phyloP scores from a whole-genome alignment of 2,329 filamentous ascomycete species.

The Conoideocrella luteorostrata region DNA sequence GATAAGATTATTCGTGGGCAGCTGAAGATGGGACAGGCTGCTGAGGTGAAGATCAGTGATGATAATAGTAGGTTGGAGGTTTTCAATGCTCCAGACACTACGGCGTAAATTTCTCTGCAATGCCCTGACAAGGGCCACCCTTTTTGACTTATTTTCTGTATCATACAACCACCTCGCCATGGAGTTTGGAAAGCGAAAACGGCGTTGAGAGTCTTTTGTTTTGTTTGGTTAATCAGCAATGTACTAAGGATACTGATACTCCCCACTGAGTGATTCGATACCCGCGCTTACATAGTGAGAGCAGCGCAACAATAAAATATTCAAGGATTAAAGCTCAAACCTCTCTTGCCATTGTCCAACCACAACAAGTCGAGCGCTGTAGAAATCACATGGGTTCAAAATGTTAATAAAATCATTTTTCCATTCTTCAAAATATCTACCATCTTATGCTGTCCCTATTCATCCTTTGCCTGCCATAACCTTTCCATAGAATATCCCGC shows the following conservation, averaged over 20 bases:
- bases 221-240: too few species aligned
- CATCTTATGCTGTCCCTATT: too few species aligned
- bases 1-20: slow-evolving; percentile 87
- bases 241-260: not conserved
- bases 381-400: too few species aligned
- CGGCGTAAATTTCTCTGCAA: not conserved
- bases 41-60: slow-evolving; percentile 61
- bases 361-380: too few species aligned
- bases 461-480: too few species aligned
- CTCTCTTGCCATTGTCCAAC: too few species aligned
- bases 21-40: slow-evolving; percentile 68
- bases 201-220: too few species aligned
- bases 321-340: not conserved
- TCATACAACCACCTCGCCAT: not conserved
- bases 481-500: too few species aligned
- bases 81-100: slow-evolving; percentile 14
- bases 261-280: not conserved
- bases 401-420: too few species aligned
- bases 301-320: not conserved
- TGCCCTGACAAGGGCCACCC: too few species aligned
- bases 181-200: not conserved
- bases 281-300: not conserved
- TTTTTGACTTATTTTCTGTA: not conserved
- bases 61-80: slow-evolving; percentile 55
- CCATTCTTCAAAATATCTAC: too few species aligned